A percentile compares a stretch with the other conserved stretches of the same genome.
Evolutionary conservation across 257 asterid species (phyloP).

Genomic region (Solanum medicagineum): DNA sequence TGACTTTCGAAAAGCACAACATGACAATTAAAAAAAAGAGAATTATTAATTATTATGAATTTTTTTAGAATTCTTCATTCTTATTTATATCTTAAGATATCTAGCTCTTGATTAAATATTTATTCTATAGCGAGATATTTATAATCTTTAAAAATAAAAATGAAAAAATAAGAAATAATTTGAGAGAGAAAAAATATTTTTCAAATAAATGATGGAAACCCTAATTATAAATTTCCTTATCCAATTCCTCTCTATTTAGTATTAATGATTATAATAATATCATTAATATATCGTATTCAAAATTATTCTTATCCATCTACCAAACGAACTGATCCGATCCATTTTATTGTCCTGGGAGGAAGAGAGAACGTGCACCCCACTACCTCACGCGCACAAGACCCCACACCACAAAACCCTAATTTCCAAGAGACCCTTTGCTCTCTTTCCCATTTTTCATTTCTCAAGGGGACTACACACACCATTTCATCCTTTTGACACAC

Average conservation of each 20-base stretch:
- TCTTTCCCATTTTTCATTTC: conserved; percentile 12
- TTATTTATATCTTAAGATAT: no score
- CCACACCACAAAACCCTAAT: conserved; percentile 32
- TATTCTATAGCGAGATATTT: no score
- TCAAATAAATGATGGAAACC: not conserved
- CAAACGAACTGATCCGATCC: not conserved
- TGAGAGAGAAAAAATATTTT: not conserved
- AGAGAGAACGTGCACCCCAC: conserved; percentile 28
- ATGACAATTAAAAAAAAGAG: no score
- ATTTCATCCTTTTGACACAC: not conserved
- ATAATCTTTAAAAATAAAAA: not conserved
- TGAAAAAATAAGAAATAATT: not conserved
- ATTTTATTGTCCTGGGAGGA: not conserved
- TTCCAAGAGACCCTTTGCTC: conserved; percentile 10
- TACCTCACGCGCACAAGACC: conserved; percentile 18
- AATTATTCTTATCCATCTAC: not conserved
- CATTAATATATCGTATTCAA: not conserved
- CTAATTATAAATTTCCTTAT: not conserved
- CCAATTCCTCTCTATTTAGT: not conserved
- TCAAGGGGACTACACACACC: conserved; percentile 1
- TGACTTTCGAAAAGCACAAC: no score
- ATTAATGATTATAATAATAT: no score
- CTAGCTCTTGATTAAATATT: no score
- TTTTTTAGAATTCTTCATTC: no score
- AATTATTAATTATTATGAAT: no score